phyloP scores from a whole-genome alignment of 2,329 filamentous ascomycete genomes.

The Neofusicoccum sp. region DNA sequence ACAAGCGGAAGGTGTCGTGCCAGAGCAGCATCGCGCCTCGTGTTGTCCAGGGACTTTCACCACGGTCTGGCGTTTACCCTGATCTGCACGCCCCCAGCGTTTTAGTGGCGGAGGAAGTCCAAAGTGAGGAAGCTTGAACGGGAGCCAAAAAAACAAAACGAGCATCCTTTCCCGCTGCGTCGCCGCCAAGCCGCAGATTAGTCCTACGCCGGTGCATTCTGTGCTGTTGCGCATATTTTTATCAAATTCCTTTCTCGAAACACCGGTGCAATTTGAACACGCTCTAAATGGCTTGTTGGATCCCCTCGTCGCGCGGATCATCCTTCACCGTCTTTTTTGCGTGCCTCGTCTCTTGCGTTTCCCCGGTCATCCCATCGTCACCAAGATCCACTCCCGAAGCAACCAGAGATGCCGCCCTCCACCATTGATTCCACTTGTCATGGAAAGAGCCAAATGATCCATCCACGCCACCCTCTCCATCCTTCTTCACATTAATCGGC shows the following conservation, averaged over 20 bases:
- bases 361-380: not conserved
- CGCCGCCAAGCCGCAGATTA: conserved; percentile 7
- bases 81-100: conserved; percentile 10
- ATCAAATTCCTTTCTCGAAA: conserved; percentile 12
- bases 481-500: no score
- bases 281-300: not conserved
- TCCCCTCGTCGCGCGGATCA: not conserved
- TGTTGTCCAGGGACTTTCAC: conserved; percentile 1
- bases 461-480: no score
- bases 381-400: not conserved
- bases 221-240: not conserved
- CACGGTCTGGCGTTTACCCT: not conserved
- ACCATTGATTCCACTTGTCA: no score
- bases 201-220: conserved; percentile 2
- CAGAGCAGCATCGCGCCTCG: conserved; percentile 6
- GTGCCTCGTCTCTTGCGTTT: not conserved
- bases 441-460: no score
- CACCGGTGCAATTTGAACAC: conserved; percentile 3
- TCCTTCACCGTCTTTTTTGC: conserved; percentile 12
- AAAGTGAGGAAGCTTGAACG: conserved; percentile 17
- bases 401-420: not conserved
- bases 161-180: conserved; percentile 9
- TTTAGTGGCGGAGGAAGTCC: conserved; percentile 4
- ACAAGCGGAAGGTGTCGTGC: conserved; percentile 5
- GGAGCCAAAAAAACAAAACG: conserved; percentile 12